Percentiles rank a stretch among this genome's conserved stretches.
These are phyloP conservation scores for Ceratobasidium sp. DNA, from an alignment of 1,284 basidiomycete species.

Conservation along the genomic window DNA sequence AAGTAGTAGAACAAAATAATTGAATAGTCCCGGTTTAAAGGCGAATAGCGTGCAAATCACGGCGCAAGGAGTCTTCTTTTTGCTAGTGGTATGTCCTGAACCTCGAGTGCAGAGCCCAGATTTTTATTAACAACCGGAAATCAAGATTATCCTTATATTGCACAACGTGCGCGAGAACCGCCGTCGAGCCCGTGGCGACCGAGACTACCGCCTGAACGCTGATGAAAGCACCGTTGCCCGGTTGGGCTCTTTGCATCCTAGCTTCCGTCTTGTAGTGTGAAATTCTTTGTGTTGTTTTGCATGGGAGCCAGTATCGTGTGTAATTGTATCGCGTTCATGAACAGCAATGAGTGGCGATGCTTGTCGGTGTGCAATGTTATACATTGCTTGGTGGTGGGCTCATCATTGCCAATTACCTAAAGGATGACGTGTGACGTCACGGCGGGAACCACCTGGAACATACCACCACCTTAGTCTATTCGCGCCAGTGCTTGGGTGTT, in stretches of 20 bases:
- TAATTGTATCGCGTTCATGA: background rate
- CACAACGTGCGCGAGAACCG: conserved; percentile 43
- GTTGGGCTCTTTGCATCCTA: conserved; percentile 42
- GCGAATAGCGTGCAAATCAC: conserved; percentile 42
- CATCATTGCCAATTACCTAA: background rate
- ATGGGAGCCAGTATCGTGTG: too few relatives aligned
- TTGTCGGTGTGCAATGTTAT: background rate
- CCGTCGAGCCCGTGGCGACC: conserved; percentile 38
- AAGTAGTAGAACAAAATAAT: too few relatives aligned
- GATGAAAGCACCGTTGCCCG: conserved; percentile 40
- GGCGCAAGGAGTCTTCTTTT: conserved; percentile 36
- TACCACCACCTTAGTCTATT: background rate
- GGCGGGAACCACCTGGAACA: background rate
- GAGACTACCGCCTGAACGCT: conserved; percentile 43
- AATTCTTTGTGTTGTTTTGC: too few relatives aligned
- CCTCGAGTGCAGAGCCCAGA: background rate
- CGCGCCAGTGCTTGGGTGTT: background rate
- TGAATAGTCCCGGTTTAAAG: too few relatives aligned
- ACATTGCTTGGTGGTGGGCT: background rate
- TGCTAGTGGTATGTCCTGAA: conserved; percentile 36
- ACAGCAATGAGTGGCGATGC: too few relatives aligned
- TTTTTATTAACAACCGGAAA: background rate
- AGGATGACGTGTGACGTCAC: background rate
- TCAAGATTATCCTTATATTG: conserved; percentile 39
- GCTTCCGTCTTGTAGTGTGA: conserved; percentile 42